Base-by-base conservation (phyloP, 2,329 filamentous ascomycete genomes). In the Chaetoscypha palmicola region DNA sequence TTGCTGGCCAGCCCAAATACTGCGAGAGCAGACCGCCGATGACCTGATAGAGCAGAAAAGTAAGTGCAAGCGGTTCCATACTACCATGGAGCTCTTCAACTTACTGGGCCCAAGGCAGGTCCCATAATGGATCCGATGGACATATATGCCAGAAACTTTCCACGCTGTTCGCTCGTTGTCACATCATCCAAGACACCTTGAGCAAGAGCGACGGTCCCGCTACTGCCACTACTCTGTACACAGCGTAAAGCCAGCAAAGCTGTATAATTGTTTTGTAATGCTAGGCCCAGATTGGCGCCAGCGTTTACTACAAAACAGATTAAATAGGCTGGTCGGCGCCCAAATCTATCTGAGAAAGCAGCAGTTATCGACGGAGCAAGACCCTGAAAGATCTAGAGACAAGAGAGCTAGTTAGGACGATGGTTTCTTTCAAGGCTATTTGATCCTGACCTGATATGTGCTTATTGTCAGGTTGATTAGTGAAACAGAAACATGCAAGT, bases 131-230 rank as follows among this genome's bases (percentile, higher is more conserved):
- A n/a, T n/a, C n/a, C 43, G 34, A 20, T 30, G 33, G 40, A 17
- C 12, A 47, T 23, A 8, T 19, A 35, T 21, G 76, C 81, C 65
- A 88, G 80, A 58, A 83, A 88, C 41, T 72, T 80, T 46, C 81
- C 51, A 9, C 51, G 66, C 55, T 86, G 79, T 1, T 72, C 72
- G 1, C 73, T 72, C 0, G 76, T 80, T n/a, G 75, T 68, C 7
- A 83, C 65, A 55, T 86, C 82, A 1, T 76, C 75, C 1, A 84
- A 70, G 0, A 84, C 73, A 0, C 74, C 81, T 20, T 66, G 67
- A 0, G 66, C 67, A 5, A 86, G 65, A 0, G 79, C 71, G 2
- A 82, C 66, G 0, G 77, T 81, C 16, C 33, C 38, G 38, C 19
- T 31, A 47, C 66, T 71, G 0, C 72, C 77, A 1, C 71, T 67